A percentile compares a stretch with the other conserved stretches of the same genome.
phyloP scores from a whole-genome alignment of 2,329 filamentous ascomycete species.

The Pseudocercospora cruenta region DNA sequence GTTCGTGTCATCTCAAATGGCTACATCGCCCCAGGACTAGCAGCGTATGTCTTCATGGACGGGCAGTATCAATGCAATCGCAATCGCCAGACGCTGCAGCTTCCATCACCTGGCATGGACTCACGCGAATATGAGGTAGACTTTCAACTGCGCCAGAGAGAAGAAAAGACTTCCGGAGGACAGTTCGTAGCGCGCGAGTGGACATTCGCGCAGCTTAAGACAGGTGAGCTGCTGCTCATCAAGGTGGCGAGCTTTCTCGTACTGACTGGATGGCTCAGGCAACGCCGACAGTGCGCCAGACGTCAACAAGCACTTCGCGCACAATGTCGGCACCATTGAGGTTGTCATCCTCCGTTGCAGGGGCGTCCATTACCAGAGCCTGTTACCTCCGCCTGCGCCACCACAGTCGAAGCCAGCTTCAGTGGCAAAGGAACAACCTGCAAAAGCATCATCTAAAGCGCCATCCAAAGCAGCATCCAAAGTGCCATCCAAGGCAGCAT shows the following conservation, averaged over 20 bases:
- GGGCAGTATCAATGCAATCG: constrained; percentile 62
- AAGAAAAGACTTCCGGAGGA: constrained; percentile 51
- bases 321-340: constrained; percentile 53
- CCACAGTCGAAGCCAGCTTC: constrained; percentile 5
- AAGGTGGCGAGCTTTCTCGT: neutral
- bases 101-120: constrained; percentile 34
- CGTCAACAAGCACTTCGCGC: constrained; percentile 38
- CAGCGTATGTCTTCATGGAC: constrained; percentile 61
- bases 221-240: constrained; percentile 43
- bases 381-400: neutral
- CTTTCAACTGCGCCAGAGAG: constrained; percentile 58
- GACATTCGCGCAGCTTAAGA: constrained; percentile 56
- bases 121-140: constrained; percentile 47
- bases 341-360: constrained; percentile 52
- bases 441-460: constrained; percentile 19
- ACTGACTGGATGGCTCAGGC: constrained; percentile 35
- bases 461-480: constrained; percentile 22
- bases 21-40: constrained; percentile 58
- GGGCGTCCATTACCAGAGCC: neutral
- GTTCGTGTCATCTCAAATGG: constrained; percentile 53
- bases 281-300: constrained; percentile 43
- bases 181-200: constrained; percentile 56
- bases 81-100: constrained; percentile 50
- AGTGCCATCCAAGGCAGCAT: constrained; percentile 22
- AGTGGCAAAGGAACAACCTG: constrained; percentile 17